These are phyloP conservation scores for Alternaria incomplexa DNA, from an alignment of 2,329 filamentous ascomycete species.

Conservation along the genomic window DNA sequence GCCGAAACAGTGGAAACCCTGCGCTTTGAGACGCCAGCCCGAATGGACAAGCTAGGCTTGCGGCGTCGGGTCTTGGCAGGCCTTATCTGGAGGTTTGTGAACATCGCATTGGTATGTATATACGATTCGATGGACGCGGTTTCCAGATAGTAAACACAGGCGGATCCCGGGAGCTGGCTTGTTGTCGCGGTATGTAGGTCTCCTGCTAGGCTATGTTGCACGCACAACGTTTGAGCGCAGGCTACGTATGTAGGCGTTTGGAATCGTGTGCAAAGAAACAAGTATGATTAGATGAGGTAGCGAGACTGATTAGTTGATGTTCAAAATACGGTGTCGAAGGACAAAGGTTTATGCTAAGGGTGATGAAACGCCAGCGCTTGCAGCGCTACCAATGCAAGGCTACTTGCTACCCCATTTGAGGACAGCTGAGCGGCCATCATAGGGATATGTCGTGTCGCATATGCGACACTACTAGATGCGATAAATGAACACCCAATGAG, in stretches of 20 bases:
- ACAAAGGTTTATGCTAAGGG: slow-evolving; percentile 6
- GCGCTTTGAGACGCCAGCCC: slow-evolving; percentile 30
- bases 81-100: slow-evolving; percentile 24
- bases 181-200: background rate
- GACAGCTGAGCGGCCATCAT: slow-evolving; percentile 3
- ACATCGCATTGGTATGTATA: slow-evolving; percentile 10
- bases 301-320: background rate
- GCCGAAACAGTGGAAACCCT: slow-evolving; percentile 22
- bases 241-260: background rate
- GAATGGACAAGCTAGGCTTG: slow-evolving; percentile 28
- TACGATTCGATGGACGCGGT: background rate
- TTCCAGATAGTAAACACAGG: background rate
- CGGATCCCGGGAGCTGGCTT: background rate
- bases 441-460: background rate
- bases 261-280: background rate
- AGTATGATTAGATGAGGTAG: background rate
- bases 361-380: slow-evolving; percentile 19
- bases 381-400: slow-evolving; percentile 21
- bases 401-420: slow-evolving; percentile 11
- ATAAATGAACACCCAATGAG: background rate
- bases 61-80: slow-evolving; percentile 28
- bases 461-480: background rate
- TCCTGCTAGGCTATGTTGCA: background rate
- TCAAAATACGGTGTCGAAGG: slow-evolving; percentile 5
- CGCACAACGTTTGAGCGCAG: background rate